Evolutionary conservation across 805 yeast genomes (phyloP).

Genomic region (Candida orba): DNA sequence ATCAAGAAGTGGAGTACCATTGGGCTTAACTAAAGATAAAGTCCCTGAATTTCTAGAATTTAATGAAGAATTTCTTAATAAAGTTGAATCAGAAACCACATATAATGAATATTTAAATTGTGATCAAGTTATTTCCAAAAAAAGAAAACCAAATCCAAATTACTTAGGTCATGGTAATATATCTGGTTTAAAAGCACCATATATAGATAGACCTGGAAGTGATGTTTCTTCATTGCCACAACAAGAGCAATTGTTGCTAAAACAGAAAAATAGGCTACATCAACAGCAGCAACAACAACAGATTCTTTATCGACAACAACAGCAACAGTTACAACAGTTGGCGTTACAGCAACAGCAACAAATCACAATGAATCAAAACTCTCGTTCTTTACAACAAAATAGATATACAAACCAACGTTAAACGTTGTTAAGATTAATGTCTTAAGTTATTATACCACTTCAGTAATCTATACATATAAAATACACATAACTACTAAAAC

Average conservation of each 20-base stretch:
- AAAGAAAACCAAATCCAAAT: constrained; percentile 42
- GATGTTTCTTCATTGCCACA: too few relatives aligned
- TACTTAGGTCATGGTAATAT: constrained; percentile 39
- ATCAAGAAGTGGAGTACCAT: constrained; percentile 33
- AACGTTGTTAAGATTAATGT: too few relatives aligned
- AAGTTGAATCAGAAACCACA: constrained; percentile 24
- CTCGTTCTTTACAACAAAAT: background rate
- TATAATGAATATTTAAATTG: constrained; percentile 34
- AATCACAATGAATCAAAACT: background rate
- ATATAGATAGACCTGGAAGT: constrained; percentile 18
- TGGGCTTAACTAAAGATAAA: constrained; percentile 25
- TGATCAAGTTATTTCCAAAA: constrained; percentile 37
- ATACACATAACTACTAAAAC: too few relatives aligned
- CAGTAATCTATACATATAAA: too few relatives aligned
- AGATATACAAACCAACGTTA: background rate
- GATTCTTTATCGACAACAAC: too few relatives aligned
- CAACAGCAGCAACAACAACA: too few relatives aligned
- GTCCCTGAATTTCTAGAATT: constrained; percentile 19
- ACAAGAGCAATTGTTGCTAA: too few relatives aligned
- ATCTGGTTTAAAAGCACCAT: constrained; percentile 38
- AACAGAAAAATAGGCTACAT: too few relatives aligned
- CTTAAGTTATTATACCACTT: too few relatives aligned
- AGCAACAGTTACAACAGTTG: background rate
- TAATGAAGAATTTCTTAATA: constrained; percentile 26
- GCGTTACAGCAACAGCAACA: background rate